These are phyloP conservation scores for Parasitella parasitica DNA, from an alignment of 371 early-diverging fungal species.

Conservation along the genomic window DNA sequence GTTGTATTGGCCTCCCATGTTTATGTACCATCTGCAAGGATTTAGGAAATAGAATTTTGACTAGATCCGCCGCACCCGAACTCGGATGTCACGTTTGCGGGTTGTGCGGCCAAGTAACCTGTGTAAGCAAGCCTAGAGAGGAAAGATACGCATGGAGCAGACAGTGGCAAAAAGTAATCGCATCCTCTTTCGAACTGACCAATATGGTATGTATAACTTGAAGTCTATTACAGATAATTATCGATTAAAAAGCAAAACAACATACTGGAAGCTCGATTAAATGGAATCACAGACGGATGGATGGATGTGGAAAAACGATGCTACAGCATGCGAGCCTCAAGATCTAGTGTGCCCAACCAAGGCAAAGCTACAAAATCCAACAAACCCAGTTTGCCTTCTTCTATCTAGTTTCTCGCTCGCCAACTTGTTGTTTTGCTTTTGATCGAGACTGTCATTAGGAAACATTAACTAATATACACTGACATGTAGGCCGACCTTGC, in stretches of 20 bases:
- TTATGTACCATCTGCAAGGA: no score
- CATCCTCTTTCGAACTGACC: slow-evolving; percentile 31
- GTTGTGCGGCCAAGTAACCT: neutral
- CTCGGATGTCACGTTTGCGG: neutral
- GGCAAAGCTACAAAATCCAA: no score
- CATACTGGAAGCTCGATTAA: neutral
- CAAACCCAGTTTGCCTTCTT: no score
- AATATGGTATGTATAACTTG: slow-evolving; percentile 24
- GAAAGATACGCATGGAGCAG: neutral
- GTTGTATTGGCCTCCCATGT: no score
- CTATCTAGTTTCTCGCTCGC: no score
- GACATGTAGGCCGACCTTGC: slow-evolving; percentile 69
- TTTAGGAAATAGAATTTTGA: no score
- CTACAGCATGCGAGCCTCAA: neutral
- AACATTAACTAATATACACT: neutral
- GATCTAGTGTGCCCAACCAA: no score
- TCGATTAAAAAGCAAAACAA: neutral
- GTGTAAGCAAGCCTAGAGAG: neutral
- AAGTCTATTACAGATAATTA: neutral
- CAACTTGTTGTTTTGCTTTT: no score
- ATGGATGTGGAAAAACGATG: slow-evolving; percentile 12
- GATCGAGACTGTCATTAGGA: slow-evolving; percentile 57
- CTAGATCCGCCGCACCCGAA: no score
- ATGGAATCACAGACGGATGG: neutral
- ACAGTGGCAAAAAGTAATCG: slow-evolving; percentile 11